Percentiles rank a stretch among this genome's conserved stretches.
Conservation (phyloP, 495 filamentous ascomycete species). For the Neurospora sp. region DNA sequence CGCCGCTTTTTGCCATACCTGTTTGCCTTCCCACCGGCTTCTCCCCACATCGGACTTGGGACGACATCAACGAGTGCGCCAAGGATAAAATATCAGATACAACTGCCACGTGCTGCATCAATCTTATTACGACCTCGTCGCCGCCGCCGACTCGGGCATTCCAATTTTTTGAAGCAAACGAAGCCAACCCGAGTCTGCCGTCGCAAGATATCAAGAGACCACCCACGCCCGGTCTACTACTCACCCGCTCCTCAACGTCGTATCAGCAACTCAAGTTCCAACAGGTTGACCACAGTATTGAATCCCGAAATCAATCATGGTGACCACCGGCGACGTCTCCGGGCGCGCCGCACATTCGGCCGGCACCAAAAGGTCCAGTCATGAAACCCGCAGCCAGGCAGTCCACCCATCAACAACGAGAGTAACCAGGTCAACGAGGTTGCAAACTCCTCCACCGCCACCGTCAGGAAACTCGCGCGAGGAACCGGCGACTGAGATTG, state of each 20-base stretch:
- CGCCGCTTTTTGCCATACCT: neutral
- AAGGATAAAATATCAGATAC: neutral
- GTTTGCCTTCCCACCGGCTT: neutral
- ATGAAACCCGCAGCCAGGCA: conserved; percentile 21
- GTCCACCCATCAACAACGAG: neutral
- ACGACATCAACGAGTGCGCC: neutral
- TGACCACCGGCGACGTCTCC: conserved; percentile 22
- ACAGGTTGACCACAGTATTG: neutral
- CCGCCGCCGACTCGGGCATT: neutral
- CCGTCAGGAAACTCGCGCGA: conserved; percentile 23
- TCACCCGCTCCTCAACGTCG: neutral
- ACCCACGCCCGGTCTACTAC: neutral
- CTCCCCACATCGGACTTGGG: neutral
- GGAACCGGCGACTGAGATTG: conserved; percentile 23
- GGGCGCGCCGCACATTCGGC: conserved; percentile 16
- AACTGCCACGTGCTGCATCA: neutral
- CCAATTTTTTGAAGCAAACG: neutral
- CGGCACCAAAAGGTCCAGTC: conserved; percentile 26
- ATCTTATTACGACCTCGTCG: neutral
- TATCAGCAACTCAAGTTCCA: neutral
- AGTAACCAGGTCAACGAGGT: conserved; percentile 22
- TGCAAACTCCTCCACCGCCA: conserved; percentile 29
- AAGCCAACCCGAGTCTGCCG: neutral
- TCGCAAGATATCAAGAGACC: neutral
- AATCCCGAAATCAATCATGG: conserved; percentile 16